Conservation (phyloP, 2,329 filamentous ascomycete species). For the Botrytis galanthina region DNA sequence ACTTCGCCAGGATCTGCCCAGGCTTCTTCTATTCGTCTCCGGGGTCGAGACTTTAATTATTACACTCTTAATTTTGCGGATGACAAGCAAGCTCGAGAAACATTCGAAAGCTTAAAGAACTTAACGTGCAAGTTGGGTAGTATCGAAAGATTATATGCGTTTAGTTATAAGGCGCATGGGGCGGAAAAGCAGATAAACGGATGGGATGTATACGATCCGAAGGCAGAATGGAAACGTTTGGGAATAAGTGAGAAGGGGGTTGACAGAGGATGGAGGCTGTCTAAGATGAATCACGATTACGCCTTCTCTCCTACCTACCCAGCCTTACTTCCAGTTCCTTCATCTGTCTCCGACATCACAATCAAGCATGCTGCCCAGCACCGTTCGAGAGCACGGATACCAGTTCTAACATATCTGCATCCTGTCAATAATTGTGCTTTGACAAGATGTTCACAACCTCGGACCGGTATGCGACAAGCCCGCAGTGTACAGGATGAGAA, state of each 20-base stretch:
- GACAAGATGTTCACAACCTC: slow-evolving; percentile 87
- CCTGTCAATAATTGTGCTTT: slow-evolving; percentile 96
- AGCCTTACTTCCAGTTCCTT: slow-evolving; percentile 77
- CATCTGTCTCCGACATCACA: slow-evolving; percentile 91
- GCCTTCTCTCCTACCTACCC: slow-evolving; percentile 92
- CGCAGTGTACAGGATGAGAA: slow-evolving; percentile 95
- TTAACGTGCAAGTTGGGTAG: slow-evolving; percentile 79
- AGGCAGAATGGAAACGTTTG: slow-evolving; percentile 80
- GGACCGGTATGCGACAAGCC: slow-evolving; percentile 81
- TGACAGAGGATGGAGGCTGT: slow-evolving; percentile 71
- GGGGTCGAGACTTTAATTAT: slow-evolving; percentile 91
- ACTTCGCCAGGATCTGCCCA: slow-evolving; percentile 67
- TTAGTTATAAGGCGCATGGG: slow-evolving; percentile 73
- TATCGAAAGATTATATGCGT: slow-evolving; percentile 89
- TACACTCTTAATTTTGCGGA: slow-evolving; percentile 84
- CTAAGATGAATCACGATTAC: slow-evolving; percentile 86
- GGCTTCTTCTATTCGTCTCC: slow-evolving; percentile 78
- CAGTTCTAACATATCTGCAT: slow-evolving; percentile 90
- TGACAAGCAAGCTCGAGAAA: slow-evolving; percentile 73
- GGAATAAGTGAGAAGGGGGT: slow-evolving; percentile 79
- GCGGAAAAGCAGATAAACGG: slow-evolving; percentile 73
- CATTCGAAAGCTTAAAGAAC: slow-evolving; percentile 80
- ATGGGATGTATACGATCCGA: slow-evolving; percentile 82
- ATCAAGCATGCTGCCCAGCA: slow-evolving; percentile 90
- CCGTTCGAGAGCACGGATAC: slow-evolving; percentile 84